Conservation (phyloP, 1,139 yeast species). For the Taphrina pruni region DNA sequence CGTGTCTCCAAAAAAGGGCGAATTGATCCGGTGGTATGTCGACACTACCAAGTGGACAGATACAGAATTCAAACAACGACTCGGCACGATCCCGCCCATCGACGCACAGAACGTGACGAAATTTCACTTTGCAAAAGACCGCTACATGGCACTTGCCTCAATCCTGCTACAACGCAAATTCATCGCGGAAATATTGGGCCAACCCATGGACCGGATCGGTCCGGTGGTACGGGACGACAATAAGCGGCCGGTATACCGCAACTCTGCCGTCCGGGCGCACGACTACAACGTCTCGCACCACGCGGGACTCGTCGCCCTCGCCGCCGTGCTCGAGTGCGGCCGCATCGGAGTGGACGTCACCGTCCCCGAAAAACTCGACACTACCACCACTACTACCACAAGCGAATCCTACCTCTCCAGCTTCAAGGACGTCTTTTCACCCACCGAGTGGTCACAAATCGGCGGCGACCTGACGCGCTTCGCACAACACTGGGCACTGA, state of each 20-base stretch:
- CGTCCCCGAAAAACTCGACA: background rate
- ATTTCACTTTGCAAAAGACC: slow-evolving; percentile 30
- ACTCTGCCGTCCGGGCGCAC: slow-evolving; percentile 25
- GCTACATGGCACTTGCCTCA: slow-evolving; percentile 32
- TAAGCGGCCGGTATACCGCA: slow-evolving; percentile 12
- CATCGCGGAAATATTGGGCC: slow-evolving; percentile 18
- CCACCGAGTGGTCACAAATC: slow-evolving; percentile 39
- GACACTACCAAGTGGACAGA: slow-evolving; percentile 30
- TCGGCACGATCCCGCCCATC: background rate
- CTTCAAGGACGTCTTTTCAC: slow-evolving; percentile 44
- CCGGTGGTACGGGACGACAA: slow-evolving; percentile 12
- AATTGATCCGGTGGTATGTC: background rate
- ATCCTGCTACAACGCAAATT: slow-evolving; percentile 25
- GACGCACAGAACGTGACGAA: slow-evolving; percentile 7
- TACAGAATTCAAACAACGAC: background rate
- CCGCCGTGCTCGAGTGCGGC: slow-evolving; percentile 27
- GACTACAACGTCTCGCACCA: slow-evolving; percentile 47
- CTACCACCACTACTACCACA: background rate
- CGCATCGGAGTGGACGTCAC: slow-evolving; percentile 45
- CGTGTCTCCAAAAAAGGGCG: slow-evolving; percentile 17
- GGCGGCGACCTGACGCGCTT: slow-evolving; percentile 20
- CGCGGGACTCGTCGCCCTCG: slow-evolving; percentile 44
- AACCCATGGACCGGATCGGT: background rate
- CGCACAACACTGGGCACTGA: slow-evolving; percentile 46
- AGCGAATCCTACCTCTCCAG: slow-evolving; percentile 37